Percentiles rank a stretch among this genome's conserved stretches.
phyloP scores from a whole-genome alignment of 495 filamentous ascomycete species.

The Penicillium riverlandense region DNA sequence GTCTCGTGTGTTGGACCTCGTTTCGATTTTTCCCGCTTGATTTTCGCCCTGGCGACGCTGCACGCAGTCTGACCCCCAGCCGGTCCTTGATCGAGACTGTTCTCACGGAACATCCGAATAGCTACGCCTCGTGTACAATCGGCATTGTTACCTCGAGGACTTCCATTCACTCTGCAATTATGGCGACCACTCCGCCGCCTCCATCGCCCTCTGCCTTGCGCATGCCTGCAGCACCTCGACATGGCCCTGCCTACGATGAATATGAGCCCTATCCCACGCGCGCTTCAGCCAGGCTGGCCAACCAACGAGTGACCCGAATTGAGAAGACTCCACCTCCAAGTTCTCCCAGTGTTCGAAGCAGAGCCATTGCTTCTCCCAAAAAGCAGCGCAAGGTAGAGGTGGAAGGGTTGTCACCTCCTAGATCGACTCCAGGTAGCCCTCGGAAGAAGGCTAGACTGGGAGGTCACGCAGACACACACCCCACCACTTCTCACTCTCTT shows the following conservation, averaged over 20 bases:
- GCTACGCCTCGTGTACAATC: too few relatives aligned
- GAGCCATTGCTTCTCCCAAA: conserved; percentile 8
- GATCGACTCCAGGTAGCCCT: background rate
- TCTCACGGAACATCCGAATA: background rate
- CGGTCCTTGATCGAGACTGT: background rate
- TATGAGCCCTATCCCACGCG: conserved; percentile 60
- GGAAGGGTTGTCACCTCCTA: too few relatives aligned
- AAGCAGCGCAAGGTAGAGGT: conserved; percentile 7
- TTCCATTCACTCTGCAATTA: conserved; percentile 11
- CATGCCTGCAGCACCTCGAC: conserved; percentile 66
- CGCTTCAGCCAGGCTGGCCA: conserved; percentile 41
- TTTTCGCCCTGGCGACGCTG: background rate
- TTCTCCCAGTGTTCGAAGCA: conserved; percentile 15
- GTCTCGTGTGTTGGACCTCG: background rate
- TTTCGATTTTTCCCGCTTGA: background rate
- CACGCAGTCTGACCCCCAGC: background rate
- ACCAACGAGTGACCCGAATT: conserved; percentile 25
- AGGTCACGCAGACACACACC: background rate
- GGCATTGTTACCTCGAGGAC: too few relatives aligned
- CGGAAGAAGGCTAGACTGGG: background rate
- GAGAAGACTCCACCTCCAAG: conserved; percentile 33
- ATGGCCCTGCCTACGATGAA: conserved; percentile 59
- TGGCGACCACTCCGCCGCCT: conserved; percentile 63
- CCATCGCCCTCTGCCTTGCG: conserved; percentile 40
- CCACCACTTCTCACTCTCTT: background rate